phyloP scores from a whole-genome alignment of 148 eudicot species.

The Gaultheria prostrata region DNA sequence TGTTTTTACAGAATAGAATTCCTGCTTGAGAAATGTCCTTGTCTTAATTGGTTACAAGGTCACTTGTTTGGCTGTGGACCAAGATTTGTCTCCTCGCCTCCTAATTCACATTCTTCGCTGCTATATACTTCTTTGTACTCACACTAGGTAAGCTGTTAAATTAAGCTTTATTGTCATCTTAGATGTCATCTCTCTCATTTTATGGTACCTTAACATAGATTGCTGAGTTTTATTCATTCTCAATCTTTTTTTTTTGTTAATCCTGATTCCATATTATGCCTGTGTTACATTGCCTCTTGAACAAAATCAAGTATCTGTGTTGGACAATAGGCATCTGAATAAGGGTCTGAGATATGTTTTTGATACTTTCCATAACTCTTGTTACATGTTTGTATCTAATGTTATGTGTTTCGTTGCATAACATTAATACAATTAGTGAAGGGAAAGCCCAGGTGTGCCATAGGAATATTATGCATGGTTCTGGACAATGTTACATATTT shows the following conservation, averaged over 20 bases:
- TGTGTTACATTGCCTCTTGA: background rate
- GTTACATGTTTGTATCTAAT: background rate
- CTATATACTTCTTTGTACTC: conserved; percentile 12
- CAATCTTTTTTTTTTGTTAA: background rate
- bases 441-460: too few relatives aligned
- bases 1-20: background rate
- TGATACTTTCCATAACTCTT: background rate
- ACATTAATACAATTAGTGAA: background rate
- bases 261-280: background rate
- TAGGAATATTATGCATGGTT: too few relatives aligned
- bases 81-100: conserved; percentile 14
- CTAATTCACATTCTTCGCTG: conserved; percentile 14
- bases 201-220: background rate
- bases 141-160: background rate
- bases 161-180: background rate
- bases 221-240: background rate
- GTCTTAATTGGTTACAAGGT: conserved; percentile 3
- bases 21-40: background rate
- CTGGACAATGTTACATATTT: too few relatives aligned
- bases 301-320: too few relatives aligned
- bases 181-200: background rate
- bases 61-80: conserved; percentile 7
- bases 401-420: background rate
- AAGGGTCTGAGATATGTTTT: background rate
- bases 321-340: background rate